Evolutionary conservation across 306 rosid genomes (phyloP).

Genomic region (Senna tora): DNA sequence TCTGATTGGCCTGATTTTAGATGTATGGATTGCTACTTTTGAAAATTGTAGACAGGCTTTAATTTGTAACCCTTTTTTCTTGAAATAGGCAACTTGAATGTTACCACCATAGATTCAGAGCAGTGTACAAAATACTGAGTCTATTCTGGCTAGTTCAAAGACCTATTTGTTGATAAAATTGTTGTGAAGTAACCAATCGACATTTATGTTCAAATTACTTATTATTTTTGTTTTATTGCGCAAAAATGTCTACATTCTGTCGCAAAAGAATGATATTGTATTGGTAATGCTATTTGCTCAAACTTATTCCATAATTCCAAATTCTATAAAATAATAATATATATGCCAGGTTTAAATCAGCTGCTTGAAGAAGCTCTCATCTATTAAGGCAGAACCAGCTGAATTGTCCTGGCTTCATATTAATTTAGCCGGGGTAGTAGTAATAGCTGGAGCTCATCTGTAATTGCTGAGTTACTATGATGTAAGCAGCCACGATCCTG

Average conservation of each 20-base stretch:
- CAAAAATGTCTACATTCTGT: neutral
- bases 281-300: neutral
- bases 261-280: neutral
- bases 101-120: neutral
- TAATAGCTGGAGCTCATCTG: neutral
- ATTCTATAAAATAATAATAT: neutral
- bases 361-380: neutral
- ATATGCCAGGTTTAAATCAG: neutral
- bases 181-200: neutral
- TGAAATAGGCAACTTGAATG: neutral
- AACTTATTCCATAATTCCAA: neutral
- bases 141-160: conserved; percentile 7
- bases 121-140: neutral
- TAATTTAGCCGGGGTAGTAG: neutral
- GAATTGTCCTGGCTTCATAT: neutral
- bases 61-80: neutral
- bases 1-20: neutral
- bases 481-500: conserved; percentile 7
- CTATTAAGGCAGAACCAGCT: neutral
- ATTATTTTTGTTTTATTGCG: neutral
- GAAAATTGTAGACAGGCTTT: neutral
- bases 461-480: conserved; percentile 1
- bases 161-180: conserved; percentile 21
- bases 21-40: neutral
- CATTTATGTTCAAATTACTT: neutral